phyloP scores from a whole-genome alignment of 306 rosid species.

The Astragalus glycyphyllos region DNA sequence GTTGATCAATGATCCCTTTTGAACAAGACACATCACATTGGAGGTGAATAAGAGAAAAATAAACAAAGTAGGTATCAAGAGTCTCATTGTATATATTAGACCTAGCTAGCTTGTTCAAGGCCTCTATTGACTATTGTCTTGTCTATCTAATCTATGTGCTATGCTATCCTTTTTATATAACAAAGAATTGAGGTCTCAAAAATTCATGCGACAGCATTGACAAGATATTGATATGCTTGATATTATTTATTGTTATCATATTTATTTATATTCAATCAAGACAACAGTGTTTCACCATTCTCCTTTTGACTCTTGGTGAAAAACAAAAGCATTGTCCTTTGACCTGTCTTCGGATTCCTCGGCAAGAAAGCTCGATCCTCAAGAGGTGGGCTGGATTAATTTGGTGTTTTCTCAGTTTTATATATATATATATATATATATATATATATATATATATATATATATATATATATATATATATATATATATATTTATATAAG shows the following conservation, averaged over 20 bases:
- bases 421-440: constrained; percentile 17
- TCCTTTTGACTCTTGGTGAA: too few relatives aligned
- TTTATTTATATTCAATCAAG: constrained; percentile 13
- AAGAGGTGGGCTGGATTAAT: constrained; percentile 62
- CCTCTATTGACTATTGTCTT: neutral
- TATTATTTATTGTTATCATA: constrained; percentile 24
- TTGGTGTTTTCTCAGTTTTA: constrained; percentile 52
- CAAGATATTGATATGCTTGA: constrained; percentile 28
- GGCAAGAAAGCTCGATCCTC: constrained; percentile 60
- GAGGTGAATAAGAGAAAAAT: constrained; percentile 52
- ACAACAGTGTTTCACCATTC: constrained; percentile 15
- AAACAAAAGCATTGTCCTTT: constrained; percentile 42
- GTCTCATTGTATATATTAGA: constrained; percentile 48
- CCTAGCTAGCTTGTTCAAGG: constrained; percentile 10
- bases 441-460: too few relatives aligned
- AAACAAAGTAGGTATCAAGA: constrained; percentile 40
- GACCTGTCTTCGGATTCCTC: constrained; percentile 70
- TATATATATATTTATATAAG: too few relatives aligned
- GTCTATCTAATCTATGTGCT: constrained; percentile 1
- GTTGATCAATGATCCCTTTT: constrained; percentile 46
- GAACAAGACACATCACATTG: constrained; percentile 39
- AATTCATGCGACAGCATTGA: constrained; percentile 45
- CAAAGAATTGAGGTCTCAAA: constrained; percentile 3
- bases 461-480: too few relatives aligned
- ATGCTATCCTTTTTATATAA: constrained; percentile 10